Percentiles rank a stretch among this genome's conserved stretches.
phyloP scores from a whole-genome alignment of 2,329 filamentous ascomycete species.

The Boeremia lycopersici region DNA sequence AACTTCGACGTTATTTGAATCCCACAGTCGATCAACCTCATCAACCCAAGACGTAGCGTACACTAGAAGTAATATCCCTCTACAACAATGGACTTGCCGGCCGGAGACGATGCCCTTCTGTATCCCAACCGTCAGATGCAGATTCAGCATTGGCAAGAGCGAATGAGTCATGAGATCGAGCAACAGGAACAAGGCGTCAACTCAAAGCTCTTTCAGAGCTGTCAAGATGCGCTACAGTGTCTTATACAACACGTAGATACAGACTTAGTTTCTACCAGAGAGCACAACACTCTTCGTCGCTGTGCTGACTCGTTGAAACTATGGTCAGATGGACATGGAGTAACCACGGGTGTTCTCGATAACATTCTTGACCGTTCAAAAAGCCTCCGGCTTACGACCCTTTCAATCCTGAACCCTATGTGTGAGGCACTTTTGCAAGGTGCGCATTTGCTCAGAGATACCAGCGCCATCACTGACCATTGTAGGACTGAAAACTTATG shows the following conservation, averaged over 20 bases:
- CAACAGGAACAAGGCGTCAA: constrained; percentile 13
- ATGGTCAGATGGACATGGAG: constrained; percentile 26
- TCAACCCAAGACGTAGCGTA: too few relatives aligned
- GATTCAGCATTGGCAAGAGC: constrained; percentile 11
- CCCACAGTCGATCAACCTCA: too few relatives aligned
- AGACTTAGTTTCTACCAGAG: background rate
- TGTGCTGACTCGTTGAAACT: constrained; percentile 18
- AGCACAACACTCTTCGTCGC: constrained; percentile 16
- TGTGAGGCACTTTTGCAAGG: constrained; percentile 17
- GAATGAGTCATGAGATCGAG: background rate
- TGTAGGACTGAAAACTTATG: background rate
- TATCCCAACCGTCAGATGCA: background rate
- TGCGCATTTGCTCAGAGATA: background rate
- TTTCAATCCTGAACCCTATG: constrained; percentile 19
- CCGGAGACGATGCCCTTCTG: background rate
- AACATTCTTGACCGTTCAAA: constrained; percentile 21
- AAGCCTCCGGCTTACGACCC: constrained; percentile 15
- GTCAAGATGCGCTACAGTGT: constrained; percentile 3
- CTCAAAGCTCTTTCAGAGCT: constrained; percentile 8
- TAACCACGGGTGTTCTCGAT: constrained; percentile 21
- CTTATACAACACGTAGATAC: background rate
- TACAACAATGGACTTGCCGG: background rate
- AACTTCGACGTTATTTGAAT: too few relatives aligned
- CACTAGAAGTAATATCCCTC: background rate
- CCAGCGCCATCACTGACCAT: background rate